Evolutionary conservation across 345 rosid species (phyloP).

Genomic region (Camelina laxa): DNA sequence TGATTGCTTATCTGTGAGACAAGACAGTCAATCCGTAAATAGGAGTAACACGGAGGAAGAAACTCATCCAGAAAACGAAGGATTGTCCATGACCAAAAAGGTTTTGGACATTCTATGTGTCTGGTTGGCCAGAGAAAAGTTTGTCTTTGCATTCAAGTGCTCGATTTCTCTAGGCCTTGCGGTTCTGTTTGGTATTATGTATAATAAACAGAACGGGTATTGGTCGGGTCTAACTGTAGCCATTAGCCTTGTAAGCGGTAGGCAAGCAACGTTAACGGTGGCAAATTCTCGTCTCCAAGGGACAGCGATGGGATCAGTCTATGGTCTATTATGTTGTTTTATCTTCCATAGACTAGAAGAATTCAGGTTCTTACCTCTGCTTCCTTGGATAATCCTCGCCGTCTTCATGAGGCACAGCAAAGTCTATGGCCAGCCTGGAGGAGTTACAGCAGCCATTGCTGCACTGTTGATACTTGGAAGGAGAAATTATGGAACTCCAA

Average conservation of each 20-base stretch:
- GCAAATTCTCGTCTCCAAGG: slow-evolving; percentile 77
- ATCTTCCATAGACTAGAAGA: slow-evolving; percentile 47
- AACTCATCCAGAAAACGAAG: slow-evolving; percentile 21
- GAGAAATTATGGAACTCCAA: slow-evolving; percentile 56
- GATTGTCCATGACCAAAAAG: slow-evolving; percentile 16
- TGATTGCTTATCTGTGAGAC: slow-evolving; percentile 39
- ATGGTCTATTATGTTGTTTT: slow-evolving; percentile 62
- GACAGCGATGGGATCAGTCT: slow-evolving; percentile 76
- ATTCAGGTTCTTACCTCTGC: slow-evolving; percentile 56
- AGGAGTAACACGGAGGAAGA: slow-evolving; percentile 18
- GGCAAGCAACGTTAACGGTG: slow-evolving; percentile 60
- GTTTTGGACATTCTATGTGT: slow-evolving; percentile 28
- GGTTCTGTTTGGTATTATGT: slow-evolving; percentile 62
- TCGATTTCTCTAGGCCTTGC: slow-evolving; percentile 69
- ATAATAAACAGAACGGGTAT: slow-evolving; percentile 58
- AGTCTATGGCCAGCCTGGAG: slow-evolving; percentile 72
- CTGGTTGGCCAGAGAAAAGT: slow-evolving; percentile 45
- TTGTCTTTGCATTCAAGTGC: slow-evolving; percentile 59
- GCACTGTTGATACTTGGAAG: slow-evolving; percentile 73
- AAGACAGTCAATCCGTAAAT: slow-evolving; percentile 1
- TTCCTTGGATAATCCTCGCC: slow-evolving; percentile 67
- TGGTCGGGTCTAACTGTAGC: slow-evolving; percentile 85
- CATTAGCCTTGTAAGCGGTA: slow-evolving; percentile 58
- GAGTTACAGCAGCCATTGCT: slow-evolving; percentile 60
- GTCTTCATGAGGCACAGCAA: slow-evolving; percentile 64